A percentile compares a stretch with the other conserved stretches of the same genome.
Evolutionary conservation across 2,329 filamentous ascomycete species (phyloP).

Genomic region (Alternaria infectoria): DNA sequence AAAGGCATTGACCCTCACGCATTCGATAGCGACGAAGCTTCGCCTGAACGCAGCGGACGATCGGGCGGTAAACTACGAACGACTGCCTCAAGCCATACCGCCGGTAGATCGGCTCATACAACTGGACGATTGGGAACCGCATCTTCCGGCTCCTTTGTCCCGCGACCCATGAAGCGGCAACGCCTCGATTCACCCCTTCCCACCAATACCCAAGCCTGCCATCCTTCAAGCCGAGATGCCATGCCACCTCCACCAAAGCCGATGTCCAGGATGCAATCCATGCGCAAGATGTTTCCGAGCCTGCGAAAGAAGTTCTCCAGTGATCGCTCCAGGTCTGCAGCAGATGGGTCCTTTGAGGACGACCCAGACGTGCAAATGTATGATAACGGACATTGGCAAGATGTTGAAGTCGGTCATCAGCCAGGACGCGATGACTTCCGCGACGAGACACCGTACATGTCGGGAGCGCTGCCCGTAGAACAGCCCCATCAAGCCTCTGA

Average conservation of each 20-base stretch:
- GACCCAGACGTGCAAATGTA: conserved; percentile 19
- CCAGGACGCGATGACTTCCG: conserved; percentile 1
- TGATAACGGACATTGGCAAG: conserved; percentile 17
- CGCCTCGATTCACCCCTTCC: conserved; percentile 40
- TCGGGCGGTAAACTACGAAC: conserved; percentile 11
- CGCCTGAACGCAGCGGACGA: not conserved
- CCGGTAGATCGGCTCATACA: conserved; percentile 27
- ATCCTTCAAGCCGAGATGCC: conserved; percentile 35
- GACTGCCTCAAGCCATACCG: conserved; percentile 33
- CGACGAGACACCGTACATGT: conserved; percentile 28
- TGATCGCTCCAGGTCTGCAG: conserved; percentile 8
- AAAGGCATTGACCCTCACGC: conserved; percentile 7
- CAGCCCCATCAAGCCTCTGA: not conserved
- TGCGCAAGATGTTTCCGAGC: conserved; percentile 32
- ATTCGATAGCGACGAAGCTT: conserved; percentile 17
- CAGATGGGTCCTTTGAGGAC: not conserved
- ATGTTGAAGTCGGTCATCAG: not conserved
- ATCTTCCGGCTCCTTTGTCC: conserved; percentile 15
- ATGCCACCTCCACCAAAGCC: conserved; percentile 50
- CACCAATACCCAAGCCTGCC: conserved; percentile 19
- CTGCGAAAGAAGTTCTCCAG: conserved; percentile 31
- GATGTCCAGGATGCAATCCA: conserved; percentile 33
- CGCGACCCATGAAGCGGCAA: conserved; percentile 38
- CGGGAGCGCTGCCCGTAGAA: conserved; percentile 30
- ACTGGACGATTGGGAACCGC: conserved; percentile 9